phyloP scores from a whole-genome alignment of 805 yeast species.

The Candida oleophila region DNA sequence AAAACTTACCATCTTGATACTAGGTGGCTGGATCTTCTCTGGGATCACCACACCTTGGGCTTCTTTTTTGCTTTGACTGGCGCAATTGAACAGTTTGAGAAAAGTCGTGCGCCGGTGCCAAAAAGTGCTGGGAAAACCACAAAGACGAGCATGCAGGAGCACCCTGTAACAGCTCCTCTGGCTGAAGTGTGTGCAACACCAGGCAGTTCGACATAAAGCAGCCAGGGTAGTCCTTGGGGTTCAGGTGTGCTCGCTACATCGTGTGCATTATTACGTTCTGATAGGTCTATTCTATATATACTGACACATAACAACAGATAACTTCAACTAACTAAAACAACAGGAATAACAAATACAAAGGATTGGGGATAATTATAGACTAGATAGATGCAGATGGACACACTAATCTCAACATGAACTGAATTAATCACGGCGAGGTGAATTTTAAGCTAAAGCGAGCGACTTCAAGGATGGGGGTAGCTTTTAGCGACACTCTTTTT shows the following conservation, averaged over 20 bases:
- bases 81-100: neutral
- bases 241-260: neutral
- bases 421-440: neutral
- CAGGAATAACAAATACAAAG: neutral
- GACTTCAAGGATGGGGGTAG: too few species aligned
- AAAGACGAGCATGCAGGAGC: too few species aligned
- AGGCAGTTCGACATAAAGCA: too few species aligned
- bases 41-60: neutral
- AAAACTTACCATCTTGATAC: neutral
- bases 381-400: neutral
- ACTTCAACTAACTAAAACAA: neutral
- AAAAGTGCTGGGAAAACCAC: too few species aligned
- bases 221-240: too few species aligned
- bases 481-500: neutral
- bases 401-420: neutral
- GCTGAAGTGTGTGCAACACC: too few species aligned
- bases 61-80: neutral
- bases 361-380: neutral
- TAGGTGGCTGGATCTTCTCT: too few species aligned
- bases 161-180: too few species aligned
- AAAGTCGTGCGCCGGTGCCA: neutral
- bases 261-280: neutral
- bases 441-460: neutral
- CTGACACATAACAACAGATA: neutral
- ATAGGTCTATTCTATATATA: neutral